A percentile compares a stretch with the other conserved stretches of the same genome.
Conservation (phyloP, 2,329 filamentous ascomycete species). For the Phaeophleospora eucalypticola region DNA sequence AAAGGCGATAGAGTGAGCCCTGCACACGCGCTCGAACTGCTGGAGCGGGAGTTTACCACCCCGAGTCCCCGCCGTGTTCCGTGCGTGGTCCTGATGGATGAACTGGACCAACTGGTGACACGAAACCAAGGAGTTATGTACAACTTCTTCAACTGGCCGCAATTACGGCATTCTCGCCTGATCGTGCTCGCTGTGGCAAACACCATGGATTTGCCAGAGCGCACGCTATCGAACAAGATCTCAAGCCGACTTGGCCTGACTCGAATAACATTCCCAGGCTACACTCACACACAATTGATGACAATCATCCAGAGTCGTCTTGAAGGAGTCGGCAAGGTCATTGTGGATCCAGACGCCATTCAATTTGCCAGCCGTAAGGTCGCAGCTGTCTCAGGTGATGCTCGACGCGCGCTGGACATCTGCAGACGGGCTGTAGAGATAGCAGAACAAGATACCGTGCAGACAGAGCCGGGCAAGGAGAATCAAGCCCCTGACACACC, state of each 20-base stretch:
- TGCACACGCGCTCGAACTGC: slow-evolving; percentile 80
- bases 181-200: slow-evolving; percentile 98
- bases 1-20: slow-evolving; percentile 91
- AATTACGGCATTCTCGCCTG: slow-evolving; percentile 80
- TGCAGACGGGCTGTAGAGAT: slow-evolving; percentile 93
- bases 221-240: slow-evolving; percentile 97
- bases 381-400: slow-evolving; percentile 91
- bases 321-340: slow-evolving; percentile 72
- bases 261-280: slow-evolving; percentile 93
- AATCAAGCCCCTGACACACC: slow-evolving; percentile 55
- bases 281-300: slow-evolving; percentile 96
- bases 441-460: slow-evolving; percentile 65
- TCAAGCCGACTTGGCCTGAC: slow-evolving; percentile 80
- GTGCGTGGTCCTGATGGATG: slow-evolving; percentile 97
- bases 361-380: slow-evolving; percentile 97
- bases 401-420: slow-evolving; percentile 86
- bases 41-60: slow-evolving; percentile 88
- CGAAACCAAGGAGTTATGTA: slow-evolving; percentile 99
- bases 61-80: slow-evolving; percentile 87
- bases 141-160: slow-evolving; percentile 99
- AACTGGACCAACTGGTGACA: slow-evolving; percentile 94
- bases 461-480: slow-evolving; percentile 27
- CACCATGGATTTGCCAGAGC: slow-evolving; percentile 96
- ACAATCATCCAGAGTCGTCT: slow-evolving; percentile 94
- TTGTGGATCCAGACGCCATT: slow-evolving; percentile 88